Conservation (phyloP, 225 moss, liverwort and hornwort genomes). For the Ulota crispa region DNA sequence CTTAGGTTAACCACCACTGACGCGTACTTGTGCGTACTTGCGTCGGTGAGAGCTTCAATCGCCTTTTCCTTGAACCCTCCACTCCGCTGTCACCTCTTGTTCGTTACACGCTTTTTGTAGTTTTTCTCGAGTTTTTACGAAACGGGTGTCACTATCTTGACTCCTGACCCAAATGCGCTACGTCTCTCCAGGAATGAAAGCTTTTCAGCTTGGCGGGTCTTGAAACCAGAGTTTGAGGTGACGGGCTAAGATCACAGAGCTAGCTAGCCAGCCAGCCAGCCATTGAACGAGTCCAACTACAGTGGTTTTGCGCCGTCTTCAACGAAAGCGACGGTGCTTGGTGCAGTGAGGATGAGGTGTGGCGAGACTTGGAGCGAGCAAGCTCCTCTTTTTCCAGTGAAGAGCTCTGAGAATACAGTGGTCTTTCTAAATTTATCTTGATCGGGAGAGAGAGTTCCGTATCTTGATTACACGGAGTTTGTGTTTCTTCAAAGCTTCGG, state of each 20-base stretch:
- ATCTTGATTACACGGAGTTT: background rate
- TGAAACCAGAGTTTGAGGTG: background rate
- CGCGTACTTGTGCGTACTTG: background rate
- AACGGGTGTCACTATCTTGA: background rate
- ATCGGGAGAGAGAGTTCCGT: slow-evolving; percentile 1
- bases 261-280: background rate
- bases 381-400: slow-evolving; percentile 7
- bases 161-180: background rate
- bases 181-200: background rate
- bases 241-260: background rate
- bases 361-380: slow-evolving; percentile 3
- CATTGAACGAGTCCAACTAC: slow-evolving; percentile 6
- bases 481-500: background rate
- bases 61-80: too few species aligned
- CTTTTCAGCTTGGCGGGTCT: background rate
- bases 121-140: background rate
- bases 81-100: too few species aligned
- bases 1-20: slow-evolving; percentile 12
- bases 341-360: background rate
- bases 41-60: slow-evolving; percentile 13
- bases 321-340: too few species aligned
- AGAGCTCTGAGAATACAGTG: background rate
- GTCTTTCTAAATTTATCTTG: slow-evolving; percentile 23
- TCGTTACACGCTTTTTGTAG: too few species aligned
- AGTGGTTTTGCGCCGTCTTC: background rate